phyloP scores from a whole-genome alignment of 352 stramenopile species.

The Thalassiosira livingstoniorum region DNA sequence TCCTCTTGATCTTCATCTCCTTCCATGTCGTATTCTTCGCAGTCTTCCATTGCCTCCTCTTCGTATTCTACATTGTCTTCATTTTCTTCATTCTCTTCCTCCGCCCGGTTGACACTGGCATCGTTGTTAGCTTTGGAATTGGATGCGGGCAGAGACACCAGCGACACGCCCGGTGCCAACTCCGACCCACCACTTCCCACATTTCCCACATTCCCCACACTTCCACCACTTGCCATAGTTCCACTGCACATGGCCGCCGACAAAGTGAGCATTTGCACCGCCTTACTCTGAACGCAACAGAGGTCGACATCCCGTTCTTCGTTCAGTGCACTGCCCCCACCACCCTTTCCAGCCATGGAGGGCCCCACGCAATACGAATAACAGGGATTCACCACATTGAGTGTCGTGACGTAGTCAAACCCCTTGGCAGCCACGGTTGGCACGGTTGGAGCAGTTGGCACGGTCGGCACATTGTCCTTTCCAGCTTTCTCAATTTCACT shows the following conservation, averaged over 20 bases:
- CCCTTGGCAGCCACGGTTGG: conserved; percentile 45
- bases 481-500: conserved; percentile 11
- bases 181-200: conserved; percentile 7
- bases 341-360: not conserved
- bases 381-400: conserved; percentile 72
- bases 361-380: conserved; percentile 69
- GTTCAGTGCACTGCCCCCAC: conserved; percentile 20
- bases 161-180: conserved; percentile 39
- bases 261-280: conserved; percentile 77
- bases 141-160: conserved; percentile 42
- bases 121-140: conserved; percentile 12
- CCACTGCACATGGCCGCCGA: conserved; percentile 71
- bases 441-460: too few species aligned
- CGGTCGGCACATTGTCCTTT: not conserved
- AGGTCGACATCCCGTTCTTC: conserved; percentile 72
- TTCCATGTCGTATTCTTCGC: conserved; percentile 56
- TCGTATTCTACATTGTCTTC: conserved; percentile 56
- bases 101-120: conserved; percentile 47
- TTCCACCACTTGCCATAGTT: conserved; percentile 21
- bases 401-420: conserved; percentile 78
- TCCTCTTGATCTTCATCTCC: conserved; percentile 40
- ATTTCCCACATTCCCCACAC: conserved; percentile 38
- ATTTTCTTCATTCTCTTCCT: conserved; percentile 30
- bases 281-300: conserved; percentile 79
- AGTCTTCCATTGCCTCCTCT: conserved; percentile 15